Evolutionary conservation across 768 basidiomycete genomes (phyloP), one percentile per base, ranked within the genome.

Genomic region (Leucocoprinus leucothites): DNA sequence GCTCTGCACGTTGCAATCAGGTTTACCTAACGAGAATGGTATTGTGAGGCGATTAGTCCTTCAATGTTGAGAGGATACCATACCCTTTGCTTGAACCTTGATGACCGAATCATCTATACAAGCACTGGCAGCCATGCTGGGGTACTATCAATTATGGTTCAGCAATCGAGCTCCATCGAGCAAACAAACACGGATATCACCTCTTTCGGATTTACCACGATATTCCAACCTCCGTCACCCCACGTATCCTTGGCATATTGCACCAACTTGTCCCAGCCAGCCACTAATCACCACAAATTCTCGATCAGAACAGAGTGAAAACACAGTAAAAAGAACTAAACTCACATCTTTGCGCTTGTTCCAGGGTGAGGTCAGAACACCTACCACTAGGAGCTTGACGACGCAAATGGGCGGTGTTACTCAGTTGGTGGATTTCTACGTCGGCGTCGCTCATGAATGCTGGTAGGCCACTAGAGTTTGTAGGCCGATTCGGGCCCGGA

Each of bases 201-300:
- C 4, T 59, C 58, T 18, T 35, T 13, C 16, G 58, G 58, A 28
- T 59, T 59, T 13, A 54, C 51, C 18, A 59, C 54, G 3, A 59
- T 49, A 25, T 54, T 59, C 42, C 51, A 54, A 9, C 47, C n/a
- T 3, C 58, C 58, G 24, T 52, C 54, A 1, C 58, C 58, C 41
- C 51, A 59, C 9, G 54, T 59, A 35, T 59, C 58, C n/a, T 59
- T 56, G 6, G 58, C 58, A 24, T 59, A 59, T 48, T 59, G 31
- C 36, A 56, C 54, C 5, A 59, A 26, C 36, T 56, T 55, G 24
- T 38, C 51, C 58, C 58, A 59, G 3, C 53, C 58, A 25, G 58
- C 48, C 43, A 59, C 58, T 59, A 38, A 47, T 5, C 14, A 43
- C 3, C 9, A 34, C 22, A 22, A 9, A 31, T 2, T 9, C 19